Evolutionary conservation across 2,329 filamentous ascomycete genomes (phyloP), one percentile per base, ranked within the genome.

Genomic region (Penicillium corylophilum): DNA sequence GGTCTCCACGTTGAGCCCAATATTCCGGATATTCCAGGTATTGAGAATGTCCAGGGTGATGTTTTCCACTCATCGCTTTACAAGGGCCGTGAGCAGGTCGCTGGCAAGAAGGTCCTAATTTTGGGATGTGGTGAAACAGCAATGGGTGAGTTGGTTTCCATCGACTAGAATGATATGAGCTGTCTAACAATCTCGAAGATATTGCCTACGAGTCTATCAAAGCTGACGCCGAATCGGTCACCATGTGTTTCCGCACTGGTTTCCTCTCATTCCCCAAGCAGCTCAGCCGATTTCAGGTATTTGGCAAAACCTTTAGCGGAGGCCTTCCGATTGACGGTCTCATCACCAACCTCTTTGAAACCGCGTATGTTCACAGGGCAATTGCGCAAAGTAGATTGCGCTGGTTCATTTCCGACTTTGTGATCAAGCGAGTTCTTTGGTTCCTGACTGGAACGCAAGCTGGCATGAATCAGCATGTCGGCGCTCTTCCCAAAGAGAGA

Each of bases 141-240:
- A 1, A 56, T 56, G 54, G 54, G 53, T 55, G n/a, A 50, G 53
- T 50, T 7, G 5, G 7, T 46, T 9, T 9, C 1, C 1, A 8
- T 26, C 7, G 6, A 28, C 28, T 10, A 28, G n/a, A 38, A 23
- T 39, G 9, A 42, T 35, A 13, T 16, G 16, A 10, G 5, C 10
- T 28, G 5, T 20, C 35, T 50, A 38, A 50, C 23, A 18, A 2
- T 9, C 5, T n/a, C 26, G 5, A 45, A 55, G 53, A 56, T 40
- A 56, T 56, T 31, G 54, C 54, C 29, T 56, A 56, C 28, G 51
- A 54, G 22, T 56, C 54, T n/a, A 54, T 56, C 33, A 56, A 54
- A 43, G 54, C 54, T 29, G 33, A 56, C 24, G 48, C 54, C 4
- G 33, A 56, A 40, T 54, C 54, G 13, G 51, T 54, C 15, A 56